A percentile compares a stretch with the other conserved stretches of the same genome.
Conservation (phyloP, 495 filamentous ascomycete genomes). For the Aspergillus taichungensis region DNA sequence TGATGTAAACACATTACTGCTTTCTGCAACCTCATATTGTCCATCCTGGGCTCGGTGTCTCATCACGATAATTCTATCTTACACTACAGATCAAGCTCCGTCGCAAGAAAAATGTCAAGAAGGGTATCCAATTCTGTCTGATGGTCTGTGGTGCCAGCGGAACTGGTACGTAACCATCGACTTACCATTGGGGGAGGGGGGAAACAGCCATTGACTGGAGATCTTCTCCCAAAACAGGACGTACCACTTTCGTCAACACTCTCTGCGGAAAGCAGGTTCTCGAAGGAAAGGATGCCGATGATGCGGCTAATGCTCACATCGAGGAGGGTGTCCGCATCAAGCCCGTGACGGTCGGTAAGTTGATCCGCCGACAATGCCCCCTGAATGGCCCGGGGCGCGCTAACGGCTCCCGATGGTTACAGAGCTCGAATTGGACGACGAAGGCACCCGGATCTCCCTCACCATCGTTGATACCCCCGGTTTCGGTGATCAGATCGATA, state of each 20-base stretch:
- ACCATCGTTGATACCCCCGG: conserved; percentile 98
- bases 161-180: conserved; percentile 61
- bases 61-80: conserved; percentile 27
- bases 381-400: conserved; percentile 1
- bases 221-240: conserved; percentile 47
- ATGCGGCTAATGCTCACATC: conserved; percentile 76
- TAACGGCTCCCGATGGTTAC: neutral
- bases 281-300: conserved; percentile 79
- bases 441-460: conserved; percentile 94
- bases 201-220: conserved; percentile 18
- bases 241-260: conserved; percentile 98
- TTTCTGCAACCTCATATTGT: too few relatives aligned
- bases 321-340: conserved; percentile 98
- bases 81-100: conserved; percentile 78
- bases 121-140: conserved; percentile 99
- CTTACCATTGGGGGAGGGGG: neutral
- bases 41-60: conserved; percentile 8
- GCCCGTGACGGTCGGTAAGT: conserved; percentile 92
- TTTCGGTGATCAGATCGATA: conserved; percentile 98
- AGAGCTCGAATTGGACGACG: conserved; percentile 97
- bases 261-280: conserved; percentile 94
- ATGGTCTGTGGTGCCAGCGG: conserved; percentile 99
- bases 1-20: too few relatives aligned
- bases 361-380: neutral
- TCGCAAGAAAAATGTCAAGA: conserved; percentile 99